These are phyloP conservation scores for Diaporthe capsici DNA, from an alignment of 2,329 filamentous ascomycete genomes.

Conservation along the genomic window DNA sequence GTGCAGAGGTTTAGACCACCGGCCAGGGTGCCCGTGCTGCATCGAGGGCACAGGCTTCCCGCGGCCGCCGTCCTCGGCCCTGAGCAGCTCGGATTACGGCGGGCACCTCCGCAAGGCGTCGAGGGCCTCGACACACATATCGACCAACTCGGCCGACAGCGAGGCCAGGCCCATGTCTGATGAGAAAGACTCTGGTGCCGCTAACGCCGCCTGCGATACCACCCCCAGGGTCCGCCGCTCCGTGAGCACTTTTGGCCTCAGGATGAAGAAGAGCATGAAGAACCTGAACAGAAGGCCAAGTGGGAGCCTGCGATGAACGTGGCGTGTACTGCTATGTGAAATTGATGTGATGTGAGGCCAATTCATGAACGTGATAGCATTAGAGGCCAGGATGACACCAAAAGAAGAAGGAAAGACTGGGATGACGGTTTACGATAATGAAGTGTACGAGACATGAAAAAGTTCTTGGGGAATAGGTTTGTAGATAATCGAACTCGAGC, in stretches of 20 bases:
- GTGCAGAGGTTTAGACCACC: not conserved
- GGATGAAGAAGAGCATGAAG: conserved; percentile 33
- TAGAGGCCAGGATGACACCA: not conserved
- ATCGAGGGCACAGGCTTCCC: conserved; percentile 18
- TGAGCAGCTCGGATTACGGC: not conserved
- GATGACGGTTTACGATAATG: not conserved
- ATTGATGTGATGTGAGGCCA: not conserved
- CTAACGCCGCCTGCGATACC: not conserved
- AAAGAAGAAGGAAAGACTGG: not conserved
- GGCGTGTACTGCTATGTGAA: not conserved
- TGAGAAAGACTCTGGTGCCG: not conserved
- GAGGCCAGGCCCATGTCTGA: not conserved
- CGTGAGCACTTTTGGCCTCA: conserved; percentile 9
- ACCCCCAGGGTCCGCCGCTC: not conserved
- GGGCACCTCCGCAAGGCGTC: not conserved
- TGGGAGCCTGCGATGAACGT: not conserved
- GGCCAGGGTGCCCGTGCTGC: conserved; percentile 24
- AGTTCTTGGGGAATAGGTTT: not conserved
- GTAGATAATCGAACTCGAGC: not conserved
- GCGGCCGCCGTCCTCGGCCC: not conserved
- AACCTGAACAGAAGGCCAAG: conserved; percentile 13
- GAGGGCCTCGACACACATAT: not conserved
- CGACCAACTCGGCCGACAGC: not conserved
- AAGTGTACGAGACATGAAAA: conserved; percentile 8
- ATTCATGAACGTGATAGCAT: not conserved